phyloP scores from a whole-genome alignment of 495 filamentous ascomycete species.

The Neurospora sp. region DNA sequence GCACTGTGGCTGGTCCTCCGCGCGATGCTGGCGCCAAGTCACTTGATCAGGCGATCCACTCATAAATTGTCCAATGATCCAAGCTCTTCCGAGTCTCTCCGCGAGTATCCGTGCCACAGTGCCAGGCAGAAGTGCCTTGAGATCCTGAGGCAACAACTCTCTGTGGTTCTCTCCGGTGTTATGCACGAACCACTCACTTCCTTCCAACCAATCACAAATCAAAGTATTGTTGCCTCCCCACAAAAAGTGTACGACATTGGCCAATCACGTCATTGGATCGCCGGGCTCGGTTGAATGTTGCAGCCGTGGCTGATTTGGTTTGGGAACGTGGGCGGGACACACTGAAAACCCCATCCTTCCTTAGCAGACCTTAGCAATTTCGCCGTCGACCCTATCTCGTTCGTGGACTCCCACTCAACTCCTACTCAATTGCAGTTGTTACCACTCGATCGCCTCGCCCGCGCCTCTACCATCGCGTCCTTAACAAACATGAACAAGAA shows the following conservation, averaged over 20 bases:
- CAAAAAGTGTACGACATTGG: background rate
- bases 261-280: background rate
- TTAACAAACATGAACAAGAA: conserved; percentile 37
- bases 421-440: background rate
- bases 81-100: too few species aligned
- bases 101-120: background rate
- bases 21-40: conserved; percentile 25
- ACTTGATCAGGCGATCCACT: conserved; percentile 11
- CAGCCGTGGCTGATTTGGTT: conserved; percentile 11
- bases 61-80: background rate
- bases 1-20: conserved; percentile 8
- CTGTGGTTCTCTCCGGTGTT: background rate
- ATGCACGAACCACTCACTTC: background rate
- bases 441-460: conserved; percentile 2
- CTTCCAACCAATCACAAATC: background rate
- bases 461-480: background rate
- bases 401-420: conserved; percentile 6
- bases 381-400: conserved; percentile 1
- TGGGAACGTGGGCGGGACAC: conserved; percentile 8
- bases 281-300: conserved; percentile 17
- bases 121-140: background rate
- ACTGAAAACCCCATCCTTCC: conserved; percentile 15
- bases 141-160: background rate
- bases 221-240: background rate
- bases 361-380: conserved; percentile 30